Evolutionary conservation across 2,329 filamentous ascomycete species (phyloP), one percentile per base, ranked within the genome.

Genomic region (Thielaviopsis musarum): DNA sequence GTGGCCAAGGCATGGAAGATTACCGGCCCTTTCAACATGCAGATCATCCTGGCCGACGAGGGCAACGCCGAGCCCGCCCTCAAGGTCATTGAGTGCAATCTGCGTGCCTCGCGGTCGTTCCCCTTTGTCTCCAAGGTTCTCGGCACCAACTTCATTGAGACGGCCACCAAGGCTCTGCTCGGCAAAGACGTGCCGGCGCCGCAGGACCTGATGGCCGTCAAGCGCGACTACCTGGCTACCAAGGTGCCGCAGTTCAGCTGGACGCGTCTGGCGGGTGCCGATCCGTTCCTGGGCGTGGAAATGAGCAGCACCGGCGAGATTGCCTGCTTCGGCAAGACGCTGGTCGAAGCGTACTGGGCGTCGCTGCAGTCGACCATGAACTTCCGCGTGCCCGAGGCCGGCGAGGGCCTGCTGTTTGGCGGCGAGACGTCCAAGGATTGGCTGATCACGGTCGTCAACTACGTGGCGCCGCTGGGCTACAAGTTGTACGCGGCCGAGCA

Each of bases 11-110:
- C 93, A 54, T 96, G 91, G 89, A 90, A 81, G 69, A 97, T 97
- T 71, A 97, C 90, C 21, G 93, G 93, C 59, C 93, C 93, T 61
- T 98, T 97, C 83, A 98, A 98, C 80, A 97, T 98, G 91, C 93
- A 98, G 71, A 95, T 98, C 73, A 97, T 98, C 80, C 95, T 95
- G 77, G 89, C 87, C 41, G 82, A 85, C 34, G 83, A 88, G 61
- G 87, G 87, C 61, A 85, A 84, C 59, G 80, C 85, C 68, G 82
- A 87, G 38, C 41, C 51, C 53, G 77, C 81, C 28, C 81, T 97
- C 65, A 96, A 96, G 79, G 91, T 97, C 68, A 97, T 97, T 64
- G 91, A 97, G 75, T 97, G 91, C 77, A 97, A 97, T 73, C 83
- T 97, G 63, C 91, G 91, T 71, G 93, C 91, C 60, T 97, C 91